Conservation (phyloP, 1,284 basidiomycete species). For the Anthracocystis setariae region DNA sequence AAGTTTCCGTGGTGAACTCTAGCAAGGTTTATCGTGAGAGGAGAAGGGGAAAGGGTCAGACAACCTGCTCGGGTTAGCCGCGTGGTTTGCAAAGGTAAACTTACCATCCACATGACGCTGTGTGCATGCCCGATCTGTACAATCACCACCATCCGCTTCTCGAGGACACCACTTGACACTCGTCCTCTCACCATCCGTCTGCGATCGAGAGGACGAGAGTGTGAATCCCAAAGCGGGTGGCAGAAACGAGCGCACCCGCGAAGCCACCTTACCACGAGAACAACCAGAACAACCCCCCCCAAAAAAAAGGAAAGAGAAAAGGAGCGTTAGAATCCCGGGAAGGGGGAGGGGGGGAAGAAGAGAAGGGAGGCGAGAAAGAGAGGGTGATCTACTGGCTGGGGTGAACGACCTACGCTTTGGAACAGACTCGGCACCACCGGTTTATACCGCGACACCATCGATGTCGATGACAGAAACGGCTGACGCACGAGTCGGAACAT, state of each 20-base stretch:
- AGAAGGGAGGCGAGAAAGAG: slow-evolving; percentile 7
- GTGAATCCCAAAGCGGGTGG: slow-evolving; percentile 21
- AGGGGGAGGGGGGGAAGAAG: not conserved
- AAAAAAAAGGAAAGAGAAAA: slow-evolving; percentile 1
- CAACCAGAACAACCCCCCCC: no score
- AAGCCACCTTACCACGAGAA: slow-evolving; percentile 13
- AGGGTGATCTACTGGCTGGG: not conserved
- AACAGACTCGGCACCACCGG: slow-evolving; percentile 42
- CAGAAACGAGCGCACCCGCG: slow-evolving; percentile 27
- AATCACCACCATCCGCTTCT: slow-evolving; percentile 27
- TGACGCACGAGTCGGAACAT: slow-evolving; percentile 13
- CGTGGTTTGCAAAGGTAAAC: slow-evolving; percentile 2
- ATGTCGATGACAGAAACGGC: slow-evolving; percentile 1
- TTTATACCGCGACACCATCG: slow-evolving; percentile 20
- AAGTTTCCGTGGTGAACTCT: no score
- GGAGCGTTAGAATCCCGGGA: slow-evolving; percentile 2
- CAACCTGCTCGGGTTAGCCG: no score
- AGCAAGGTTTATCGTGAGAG: no score
- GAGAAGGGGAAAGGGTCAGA: not conserved
- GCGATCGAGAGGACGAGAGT: not conserved
- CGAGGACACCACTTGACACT: slow-evolving; percentile 35
- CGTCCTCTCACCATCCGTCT: slow-evolving; percentile 8
- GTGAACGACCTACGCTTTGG: slow-evolving; percentile 28
- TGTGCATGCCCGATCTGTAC: slow-evolving; percentile 10
- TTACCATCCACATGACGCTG: slow-evolving; percentile 31